phyloP scores from a whole-genome alignment of 345 rosid species.

The Aethionema arabicum region DNA sequence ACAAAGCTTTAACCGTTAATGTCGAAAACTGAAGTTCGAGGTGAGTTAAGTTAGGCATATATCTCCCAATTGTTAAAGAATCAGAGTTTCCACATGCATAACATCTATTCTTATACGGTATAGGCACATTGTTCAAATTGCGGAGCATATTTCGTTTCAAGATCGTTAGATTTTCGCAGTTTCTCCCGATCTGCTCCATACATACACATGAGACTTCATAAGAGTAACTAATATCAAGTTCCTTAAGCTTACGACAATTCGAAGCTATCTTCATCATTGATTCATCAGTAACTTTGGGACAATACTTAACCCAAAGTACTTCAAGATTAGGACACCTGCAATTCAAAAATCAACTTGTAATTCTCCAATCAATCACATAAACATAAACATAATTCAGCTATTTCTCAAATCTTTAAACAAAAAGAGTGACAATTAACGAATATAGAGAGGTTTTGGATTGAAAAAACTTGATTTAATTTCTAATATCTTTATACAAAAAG shows the following conservation, averaged over 20 bases:
- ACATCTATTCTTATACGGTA: conserved; percentile 44
- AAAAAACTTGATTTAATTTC: too few species aligned
- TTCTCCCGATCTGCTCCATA: conserved; percentile 42
- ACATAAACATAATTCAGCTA: too few species aligned
- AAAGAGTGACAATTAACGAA: too few species aligned
- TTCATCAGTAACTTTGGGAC: conserved; percentile 52
- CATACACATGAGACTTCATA: conserved; percentile 40
- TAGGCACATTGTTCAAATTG: conserved; percentile 38
- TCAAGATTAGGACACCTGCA: conserved; percentile 54
- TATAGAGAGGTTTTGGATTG: too few species aligned
- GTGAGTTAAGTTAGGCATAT: conserved; percentile 51
- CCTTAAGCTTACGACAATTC: conserved; percentile 47
- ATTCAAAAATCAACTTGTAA: too few species aligned
- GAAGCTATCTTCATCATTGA: conserved; percentile 54
- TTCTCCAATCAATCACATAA: too few species aligned
- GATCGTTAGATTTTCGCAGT: conserved; percentile 52
- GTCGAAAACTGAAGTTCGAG: conserved; percentile 64
- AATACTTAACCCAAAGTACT: conserved; percentile 61
- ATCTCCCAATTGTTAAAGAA: conserved; percentile 45
- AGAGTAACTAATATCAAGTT: conserved; percentile 67
- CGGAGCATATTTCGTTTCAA: conserved; percentile 58
- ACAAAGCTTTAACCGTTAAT: conserved; percentile 46
- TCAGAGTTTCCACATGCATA: conserved; percentile 63
- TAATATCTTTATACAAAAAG: too few species aligned
- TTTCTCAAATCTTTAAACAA: too few species aligned